A percentile compares a stretch with the other conserved stretches of the same genome.
These are phyloP conservation scores for Leccinum disarticulatum DNA, from an alignment of 768 basidiomycete genomes.

Conservation along the genomic window DNA sequence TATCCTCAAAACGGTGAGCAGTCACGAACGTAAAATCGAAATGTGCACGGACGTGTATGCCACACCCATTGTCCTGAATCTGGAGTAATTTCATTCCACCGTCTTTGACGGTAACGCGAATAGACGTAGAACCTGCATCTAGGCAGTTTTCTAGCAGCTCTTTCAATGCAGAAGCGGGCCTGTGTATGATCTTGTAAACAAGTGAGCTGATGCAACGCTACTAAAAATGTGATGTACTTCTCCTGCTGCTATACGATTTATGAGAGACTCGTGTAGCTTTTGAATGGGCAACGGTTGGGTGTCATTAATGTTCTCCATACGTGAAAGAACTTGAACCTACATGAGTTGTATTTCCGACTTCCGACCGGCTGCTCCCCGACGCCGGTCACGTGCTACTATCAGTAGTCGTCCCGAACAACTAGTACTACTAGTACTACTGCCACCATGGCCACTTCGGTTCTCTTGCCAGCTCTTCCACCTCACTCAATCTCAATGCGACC, in stretches of 20 bases:
- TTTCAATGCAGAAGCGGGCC: constrained; percentile 94
- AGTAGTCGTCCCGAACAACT: not conserved
- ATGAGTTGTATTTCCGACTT: not conserved
- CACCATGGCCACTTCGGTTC: constrained; percentile 8
- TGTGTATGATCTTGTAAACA: constrained; percentile 67
- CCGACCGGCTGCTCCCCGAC: not conserved
- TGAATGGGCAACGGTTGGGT: constrained; percentile 63
- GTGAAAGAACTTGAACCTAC: not conserved
- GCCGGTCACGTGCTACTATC: no score
- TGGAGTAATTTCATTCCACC: constrained; percentile 94
- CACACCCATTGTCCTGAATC: constrained; percentile 96
- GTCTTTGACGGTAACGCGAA: constrained; percentile 88
- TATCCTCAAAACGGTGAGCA: constrained; percentile 30
- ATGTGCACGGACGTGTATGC: constrained; percentile 70
- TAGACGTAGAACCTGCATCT: constrained; percentile 88
- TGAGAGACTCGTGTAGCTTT: constrained; percentile 78
- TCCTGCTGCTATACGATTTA: constrained; percentile 89
- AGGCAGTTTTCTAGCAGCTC: constrained; percentile 93
- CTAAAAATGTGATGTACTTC: constrained; percentile 42
- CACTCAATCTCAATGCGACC: constrained; percentile 9
- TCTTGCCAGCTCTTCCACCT: not conserved
- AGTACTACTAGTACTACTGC: no score
- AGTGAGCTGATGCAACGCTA: constrained; percentile 10
- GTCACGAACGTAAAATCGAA: not conserved
- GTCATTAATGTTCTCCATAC: constrained; percentile 15